Base-by-base conservation (phyloP, 768 basidiomycete species). In the Russula sp. region DNA sequence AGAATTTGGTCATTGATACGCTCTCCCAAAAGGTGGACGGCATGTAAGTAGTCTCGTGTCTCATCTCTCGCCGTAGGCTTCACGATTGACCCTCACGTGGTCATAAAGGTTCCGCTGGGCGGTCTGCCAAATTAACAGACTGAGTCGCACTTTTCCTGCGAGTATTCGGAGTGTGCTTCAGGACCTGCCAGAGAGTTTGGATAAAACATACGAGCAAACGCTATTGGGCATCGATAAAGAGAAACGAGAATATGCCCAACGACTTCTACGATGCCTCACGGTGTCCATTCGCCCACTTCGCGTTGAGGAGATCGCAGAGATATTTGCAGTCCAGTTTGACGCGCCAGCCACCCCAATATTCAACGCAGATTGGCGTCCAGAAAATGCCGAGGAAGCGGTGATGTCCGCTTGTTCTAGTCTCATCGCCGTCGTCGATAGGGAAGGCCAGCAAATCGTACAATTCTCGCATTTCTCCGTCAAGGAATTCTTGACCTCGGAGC, bases 381-480 rank as follows among this genome's bases (percentile, higher is more conserved):
- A 22, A 46, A 22, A 46, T 22, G 44, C 44, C 10, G 44, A 46
- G n/a, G n/a, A 22, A 22, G n/a, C 44, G 10, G 44, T 46, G n/a
- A 0, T 46, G 4, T 46, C 44, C n/a, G 44, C 11, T 11, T 46
- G 44, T 5, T 46, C 44, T 11, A 46, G 44, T 46, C 44, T 22
- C 4, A 32, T 52, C 8, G 1, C 51, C 28, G 3, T 28, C 9
- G 51, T 30, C 51, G 26, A 28, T 32, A 24, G 22, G 48, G 14
- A 14, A 32, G 32, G 32, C 11, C 14, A 13, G 13, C 20, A 34
- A 2, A 11, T 53, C 5, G 32, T 66, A 5, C 62, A 46, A 22
- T 46, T 46, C 30, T 50, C 61, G 0, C 65, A 63, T 11, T 66
- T 57, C 24, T 63, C 65, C 0, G 65, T 64, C 22, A 63, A 66